These are phyloP conservation scores for Skeletonema marinoi DNA, from an alignment of 108 stramenopile genomes.

Conservation along the genomic window DNA sequence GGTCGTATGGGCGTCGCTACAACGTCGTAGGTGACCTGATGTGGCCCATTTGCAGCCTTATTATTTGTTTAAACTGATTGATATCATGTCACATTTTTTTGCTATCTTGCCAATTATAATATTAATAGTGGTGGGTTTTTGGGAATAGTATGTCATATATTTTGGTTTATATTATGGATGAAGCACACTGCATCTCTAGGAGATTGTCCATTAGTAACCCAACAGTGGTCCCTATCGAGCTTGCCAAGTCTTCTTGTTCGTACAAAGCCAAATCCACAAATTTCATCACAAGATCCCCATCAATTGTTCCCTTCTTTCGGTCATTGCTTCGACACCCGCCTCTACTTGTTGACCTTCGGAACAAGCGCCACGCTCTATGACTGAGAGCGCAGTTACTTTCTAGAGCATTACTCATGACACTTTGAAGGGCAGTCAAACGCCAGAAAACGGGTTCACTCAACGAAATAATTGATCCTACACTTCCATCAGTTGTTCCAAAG, in stretches of 20 bases:
- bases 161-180: slow-evolving; percentile 10
- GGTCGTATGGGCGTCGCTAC: too few species aligned
- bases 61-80: too few species aligned
- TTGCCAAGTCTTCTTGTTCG: slow-evolving; percentile 92
- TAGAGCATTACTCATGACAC: slow-evolving; percentile 88
- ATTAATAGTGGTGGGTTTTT: too few species aligned
- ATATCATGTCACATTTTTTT: too few species aligned
- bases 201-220: slow-evolving; percentile 90
- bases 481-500: slow-evolving; percentile 91
- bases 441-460: slow-evolving; percentile 85
- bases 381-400: slow-evolving; percentile 88
- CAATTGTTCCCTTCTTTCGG: slow-evolving; percentile 91
- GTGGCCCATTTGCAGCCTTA: too few species aligned
- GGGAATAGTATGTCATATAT: background rate
- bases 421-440: slow-evolving; percentile 89
- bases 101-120: too few species aligned
- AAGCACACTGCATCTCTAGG: slow-evolving; percentile 75
- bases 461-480: slow-evolving; percentile 77
- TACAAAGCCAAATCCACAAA: slow-evolving; percentile 77
- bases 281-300: slow-evolving; percentile 86
- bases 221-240: slow-evolving; percentile 94
- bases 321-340: slow-evolving; percentile 81
- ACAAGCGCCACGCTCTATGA: slow-evolving; percentile 80
- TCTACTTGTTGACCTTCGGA: slow-evolving; percentile 69
- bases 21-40: too few species aligned